phyloP scores from a whole-genome alignment of 1,284 basidiomycete genomes.

The Malassezia cuniculi region DNA sequence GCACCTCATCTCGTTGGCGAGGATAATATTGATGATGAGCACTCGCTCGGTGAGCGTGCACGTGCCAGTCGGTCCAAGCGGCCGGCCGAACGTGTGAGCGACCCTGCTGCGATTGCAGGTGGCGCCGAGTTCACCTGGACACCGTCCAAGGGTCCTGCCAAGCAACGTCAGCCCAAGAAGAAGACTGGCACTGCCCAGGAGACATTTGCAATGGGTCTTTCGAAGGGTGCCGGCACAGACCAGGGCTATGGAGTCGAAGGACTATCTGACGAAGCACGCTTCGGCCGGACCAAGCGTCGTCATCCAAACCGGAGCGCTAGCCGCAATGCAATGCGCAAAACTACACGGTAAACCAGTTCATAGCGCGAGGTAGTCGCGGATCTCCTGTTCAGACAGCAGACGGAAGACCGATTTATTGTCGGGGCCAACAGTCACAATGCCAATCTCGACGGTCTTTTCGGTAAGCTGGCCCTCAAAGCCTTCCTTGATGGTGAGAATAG shows the following conservation, averaged over 20 bases:
- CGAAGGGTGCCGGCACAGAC: conserved; percentile 35
- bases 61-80: too few relatives aligned
- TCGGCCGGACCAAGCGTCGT: conserved; percentile 32
- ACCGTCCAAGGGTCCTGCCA: conserved; percentile 8
- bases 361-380: conserved; percentile 26
- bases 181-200: conserved; percentile 51
- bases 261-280: conserved; percentile 62
- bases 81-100: too few relatives aligned
- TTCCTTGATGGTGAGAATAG: conserved; percentile 94
- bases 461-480: conserved; percentile 99
- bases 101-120: too few relatives aligned
- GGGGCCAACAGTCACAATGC: conserved; percentile 50
- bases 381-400: conserved; percentile 30
- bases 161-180: conserved; percentile 51
- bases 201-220: conserved; percentile 36
- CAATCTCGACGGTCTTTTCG: conserved; percentile 98
- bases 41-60: too few relatives aligned
- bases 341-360: not conserved
- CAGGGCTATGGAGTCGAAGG: conserved; percentile 55
- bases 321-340: conserved; percentile 26
- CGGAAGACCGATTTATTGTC: conserved; percentile 32
- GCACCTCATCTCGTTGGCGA: too few relatives aligned
- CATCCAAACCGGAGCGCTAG: conserved; percentile 35
- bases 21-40: too few relatives aligned
- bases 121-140: too few relatives aligned